Evolutionary conservation across 2,329 filamentous ascomycete genomes (phyloP), one percentile per base, ranked within the genome.

Genomic region (Trichoderma harzianum): DNA sequence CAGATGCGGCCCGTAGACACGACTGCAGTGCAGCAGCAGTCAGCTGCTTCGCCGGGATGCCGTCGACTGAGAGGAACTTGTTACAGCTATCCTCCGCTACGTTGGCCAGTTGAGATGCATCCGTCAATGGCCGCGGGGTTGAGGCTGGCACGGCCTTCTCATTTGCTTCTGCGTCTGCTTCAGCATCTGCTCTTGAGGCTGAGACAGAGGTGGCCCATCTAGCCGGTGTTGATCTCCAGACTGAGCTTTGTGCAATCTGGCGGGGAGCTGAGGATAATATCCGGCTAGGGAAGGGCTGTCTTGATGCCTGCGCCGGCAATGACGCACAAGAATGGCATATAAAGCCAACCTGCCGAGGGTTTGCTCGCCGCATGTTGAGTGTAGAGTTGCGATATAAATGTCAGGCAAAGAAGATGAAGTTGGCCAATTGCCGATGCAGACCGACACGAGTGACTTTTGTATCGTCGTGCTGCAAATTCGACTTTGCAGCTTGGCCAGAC

Each of bases 281-380:
- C 58, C 78, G 76, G 70, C 75, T 72, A 65, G 75, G n/a, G 65
- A 78, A 75, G 39, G 74, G 69, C 30, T 76, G 77, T 65, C 71
- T 77, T 64, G 75, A 30, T 57, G 77, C 69, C 60, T 74, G 77
- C 30, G 75, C 65, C 26, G 78, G 76, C 62, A 82, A 75, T 73
- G 80, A 79, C 67, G 84, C 76, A 76, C 85, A 87, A 64, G 82
- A 79, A 67, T 83, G 83, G 79, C 85, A 86, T 68, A 85, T 74
- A 70, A 83, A 80, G 75, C 80, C 76, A 36, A 81, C 74, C 66
- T 77, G 76, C 26, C 78, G 77, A 16, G 78, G 75, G 39, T 71
- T 76, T 70, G 80, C 77, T 77, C 79, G 79, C 62, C 82, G 83
- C 83, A 86, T 85, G n/a, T 72, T 78, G 51, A 68, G n/a, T 4